Percentiles rank a stretch among this genome's conserved stretches.
Evolutionary conservation across 179 eudicot species (phyloP).

Genomic region (Silene coronaria): DNA sequence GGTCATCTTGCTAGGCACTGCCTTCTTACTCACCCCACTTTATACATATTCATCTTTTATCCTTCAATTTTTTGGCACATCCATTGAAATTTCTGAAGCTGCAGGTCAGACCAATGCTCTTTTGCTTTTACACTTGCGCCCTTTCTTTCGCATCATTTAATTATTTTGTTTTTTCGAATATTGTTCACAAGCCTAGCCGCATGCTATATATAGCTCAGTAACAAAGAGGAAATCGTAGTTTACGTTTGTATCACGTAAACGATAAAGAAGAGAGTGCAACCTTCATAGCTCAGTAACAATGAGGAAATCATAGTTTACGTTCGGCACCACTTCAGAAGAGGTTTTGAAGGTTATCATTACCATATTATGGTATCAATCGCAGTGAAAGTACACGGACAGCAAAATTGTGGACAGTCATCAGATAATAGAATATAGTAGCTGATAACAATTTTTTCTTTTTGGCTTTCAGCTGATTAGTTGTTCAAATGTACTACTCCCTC

Average conservation of each 20-base stretch:
- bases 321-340: background rate
- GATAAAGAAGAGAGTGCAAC: background rate
- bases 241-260: background rate
- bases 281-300: background rate
- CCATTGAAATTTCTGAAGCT: constrained; percentile 51
- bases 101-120: constrained; percentile 38
- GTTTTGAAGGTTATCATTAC: too few relatives aligned
- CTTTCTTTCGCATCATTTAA: background rate
- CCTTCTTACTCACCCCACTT: constrained; percentile 46
- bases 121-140: background rate
- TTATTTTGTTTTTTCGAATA: background rate
- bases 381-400: too few relatives aligned
- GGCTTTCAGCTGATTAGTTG: background rate
- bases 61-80: constrained; percentile 50
- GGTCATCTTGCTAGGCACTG: constrained; percentile 59
- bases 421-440: background rate
- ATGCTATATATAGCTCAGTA: too few relatives aligned
- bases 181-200: background rate
- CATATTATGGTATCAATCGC: too few relatives aligned
- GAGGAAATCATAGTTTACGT: background rate
- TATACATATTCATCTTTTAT: constrained; percentile 62
- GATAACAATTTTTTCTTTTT: background rate
- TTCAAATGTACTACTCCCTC: background rate
- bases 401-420: too few relatives aligned
- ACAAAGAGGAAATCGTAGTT: too few relatives aligned